phyloP scores from a whole-genome alignment of 1,284 basidiomycete species.

The Cutaneotrichosporon cyanovorans region DNA sequence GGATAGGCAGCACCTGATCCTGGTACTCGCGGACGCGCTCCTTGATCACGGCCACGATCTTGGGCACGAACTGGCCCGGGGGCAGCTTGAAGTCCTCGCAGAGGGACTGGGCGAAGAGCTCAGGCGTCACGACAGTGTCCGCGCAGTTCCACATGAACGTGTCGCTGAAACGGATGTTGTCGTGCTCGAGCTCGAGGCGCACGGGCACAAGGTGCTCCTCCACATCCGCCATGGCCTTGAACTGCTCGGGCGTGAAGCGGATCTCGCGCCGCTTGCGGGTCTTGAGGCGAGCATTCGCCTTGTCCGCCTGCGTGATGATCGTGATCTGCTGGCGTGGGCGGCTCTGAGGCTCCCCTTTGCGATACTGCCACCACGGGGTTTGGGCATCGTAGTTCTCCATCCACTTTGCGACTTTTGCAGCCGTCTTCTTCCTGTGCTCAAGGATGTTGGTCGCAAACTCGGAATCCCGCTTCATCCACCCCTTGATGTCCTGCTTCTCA shows the following conservation, averaged over 20 bases:
- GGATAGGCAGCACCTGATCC: slow-evolving; percentile 36
- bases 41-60: slow-evolving; percentile 76
- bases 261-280: slow-evolving; percentile 53
- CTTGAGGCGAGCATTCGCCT: slow-evolving; percentile 43
- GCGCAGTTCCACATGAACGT: slow-evolving; percentile 94
- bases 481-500: slow-evolving; percentile 50
- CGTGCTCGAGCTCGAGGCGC: slow-evolving; percentile 86
- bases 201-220: slow-evolving; percentile 69
- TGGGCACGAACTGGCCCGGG: slow-evolving; percentile 55
- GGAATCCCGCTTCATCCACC: slow-evolving; percentile 53
- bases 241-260: slow-evolving; percentile 47
- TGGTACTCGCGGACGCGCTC: slow-evolving; percentile 67
- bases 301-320: slow-evolving; percentile 57
- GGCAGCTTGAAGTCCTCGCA: slow-evolving; percentile 86
- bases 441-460: slow-evolving; percentile 45
- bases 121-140: slow-evolving; percentile 84
- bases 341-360: slow-evolving; percentile 25
- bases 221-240: slow-evolving; percentile 43
- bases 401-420: slow-evolving; percentile 35
- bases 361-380: slow-evolving; percentile 39
- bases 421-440: slow-evolving; percentile 32
- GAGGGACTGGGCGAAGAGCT: slow-evolving; percentile 78
- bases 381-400: slow-evolving; percentile 50
- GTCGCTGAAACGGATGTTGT: slow-evolving; percentile 83
- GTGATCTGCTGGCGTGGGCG: slow-evolving; percentile 53